Percentiles rank a stretch among this genome's conserved stretches.
phyloP scores from a whole-genome alignment of 345 rosid species.

The Salix purpurea region DNA sequence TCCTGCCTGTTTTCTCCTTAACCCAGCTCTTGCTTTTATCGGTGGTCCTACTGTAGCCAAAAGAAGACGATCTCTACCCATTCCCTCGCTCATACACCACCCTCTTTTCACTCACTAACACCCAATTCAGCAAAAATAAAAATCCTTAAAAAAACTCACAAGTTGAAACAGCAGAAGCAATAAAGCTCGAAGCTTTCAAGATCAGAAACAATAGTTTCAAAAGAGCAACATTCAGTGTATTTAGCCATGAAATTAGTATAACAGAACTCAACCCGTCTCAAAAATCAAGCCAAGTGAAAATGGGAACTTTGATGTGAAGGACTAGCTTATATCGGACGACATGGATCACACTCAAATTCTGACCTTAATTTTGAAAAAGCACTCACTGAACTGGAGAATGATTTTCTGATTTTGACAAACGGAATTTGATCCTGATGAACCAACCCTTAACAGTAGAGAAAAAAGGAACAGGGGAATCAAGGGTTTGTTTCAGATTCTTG shows the following conservation, averaged over 20 bases:
- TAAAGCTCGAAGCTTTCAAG: conserved; percentile 17
- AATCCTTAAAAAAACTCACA: conserved; percentile 9
- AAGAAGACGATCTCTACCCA: conserved; percentile 73
- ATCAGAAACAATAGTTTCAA: not conserved
- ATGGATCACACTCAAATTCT: conserved; percentile 39
- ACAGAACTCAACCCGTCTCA: not conserved
- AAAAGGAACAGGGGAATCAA: not conserved
- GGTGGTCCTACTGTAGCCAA: conserved; percentile 82
- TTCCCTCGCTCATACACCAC: conserved; percentile 41
- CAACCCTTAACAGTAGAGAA: not conserved
- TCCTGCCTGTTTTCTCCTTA: conserved; percentile 90
- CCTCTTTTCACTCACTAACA: conserved; percentile 2
- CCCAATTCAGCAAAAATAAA: not conserved
- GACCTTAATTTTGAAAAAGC: conserved; percentile 5
- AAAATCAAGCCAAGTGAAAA: not conserved
- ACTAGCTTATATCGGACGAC: conserved; percentile 87
- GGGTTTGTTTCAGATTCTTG: not conserved
- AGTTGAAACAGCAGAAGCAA: not conserved
- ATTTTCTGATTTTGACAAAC: not conserved
- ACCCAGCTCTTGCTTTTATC: conserved; percentile 75
- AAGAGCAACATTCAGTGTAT: conserved; percentile 3
- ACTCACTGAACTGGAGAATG: not conserved
- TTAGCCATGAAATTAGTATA: conserved; percentile 17
- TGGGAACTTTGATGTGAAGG: not conserved
- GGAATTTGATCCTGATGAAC: not conserved